Evolutionary conservation across 768 basidiomycete species (phyloP).

Genomic region (Amanita molliuscula): DNA sequence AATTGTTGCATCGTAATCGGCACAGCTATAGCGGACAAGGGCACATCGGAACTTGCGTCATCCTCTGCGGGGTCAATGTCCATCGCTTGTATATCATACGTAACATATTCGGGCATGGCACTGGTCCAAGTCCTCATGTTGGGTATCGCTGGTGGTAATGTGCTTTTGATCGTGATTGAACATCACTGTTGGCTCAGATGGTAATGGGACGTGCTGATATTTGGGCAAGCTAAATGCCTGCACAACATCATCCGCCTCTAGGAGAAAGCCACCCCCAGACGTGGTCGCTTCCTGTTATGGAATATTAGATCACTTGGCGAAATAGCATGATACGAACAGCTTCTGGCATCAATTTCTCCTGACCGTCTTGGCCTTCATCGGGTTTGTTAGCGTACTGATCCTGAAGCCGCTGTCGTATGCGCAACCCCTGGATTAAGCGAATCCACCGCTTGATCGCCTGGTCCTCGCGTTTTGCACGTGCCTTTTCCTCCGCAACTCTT

Average conservation of each 20-base stretch:
- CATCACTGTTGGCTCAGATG: conserved; percentile 5
- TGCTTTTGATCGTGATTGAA: conserved; percentile 2
- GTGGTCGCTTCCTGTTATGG: conserved; percentile 9
- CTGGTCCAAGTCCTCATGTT: conserved; percentile 12
- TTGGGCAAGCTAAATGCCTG: conserved; percentile 64
- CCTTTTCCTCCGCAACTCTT: conserved; percentile 67
- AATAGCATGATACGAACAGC: not conserved
- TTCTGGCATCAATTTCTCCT: conserved; percentile 8
- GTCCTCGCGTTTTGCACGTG: conserved; percentile 65
- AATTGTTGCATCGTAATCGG: conserved; percentile 60
- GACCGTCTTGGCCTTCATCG: conserved; percentile 1
- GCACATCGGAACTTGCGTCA: not conserved
- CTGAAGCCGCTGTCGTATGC: conserved; percentile 75
- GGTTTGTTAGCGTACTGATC: conserved; percentile 48
- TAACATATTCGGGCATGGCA: conserved; percentile 16
- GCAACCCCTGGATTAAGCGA: conserved; percentile 78
- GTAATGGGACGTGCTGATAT: conserved; percentile 28
- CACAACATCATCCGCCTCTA: conserved; percentile 63
- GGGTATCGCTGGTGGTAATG: conserved; percentile 5
- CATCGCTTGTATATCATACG: conserved; percentile 28
- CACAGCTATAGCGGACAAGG: conserved; percentile 15
- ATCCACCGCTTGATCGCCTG: conserved; percentile 82
- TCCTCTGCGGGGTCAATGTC: conserved; percentile 21
- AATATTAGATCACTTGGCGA: not conserved
- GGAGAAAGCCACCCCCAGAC: conserved; percentile 38